A percentile compares a stretch with the other conserved stretches of the same genome.
These are phyloP conservation scores for Bryum argenteum DNA, from an alignment of 225 moss, liverwort and hornwort species.

Conservation along the genomic window DNA sequence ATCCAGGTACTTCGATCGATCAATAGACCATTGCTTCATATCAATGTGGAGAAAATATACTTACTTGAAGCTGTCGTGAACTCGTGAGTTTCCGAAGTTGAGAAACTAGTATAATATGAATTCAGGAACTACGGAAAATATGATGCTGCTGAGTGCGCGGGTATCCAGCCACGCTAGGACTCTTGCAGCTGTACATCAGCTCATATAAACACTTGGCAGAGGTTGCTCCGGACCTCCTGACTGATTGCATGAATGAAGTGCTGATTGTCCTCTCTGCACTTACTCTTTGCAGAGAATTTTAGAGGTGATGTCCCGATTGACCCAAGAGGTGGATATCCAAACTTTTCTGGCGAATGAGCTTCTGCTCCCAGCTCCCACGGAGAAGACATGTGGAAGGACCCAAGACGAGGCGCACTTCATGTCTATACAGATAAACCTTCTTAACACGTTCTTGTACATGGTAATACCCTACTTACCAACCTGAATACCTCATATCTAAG, in stretches of 20 bases:
- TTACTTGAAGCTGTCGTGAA: not conserved
- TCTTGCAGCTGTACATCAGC: too few relatives aligned
- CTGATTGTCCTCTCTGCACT: not conserved
- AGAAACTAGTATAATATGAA: not conserved
- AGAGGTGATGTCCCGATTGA: constrained; percentile 34
- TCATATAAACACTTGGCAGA: not conserved
- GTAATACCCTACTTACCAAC: not conserved
- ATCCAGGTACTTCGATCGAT: constrained; percentile 30
- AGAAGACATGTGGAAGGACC: constrained; percentile 26
- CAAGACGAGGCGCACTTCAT: constrained; percentile 37
- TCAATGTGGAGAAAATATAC: too few relatives aligned
- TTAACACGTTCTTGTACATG: constrained; percentile 55
- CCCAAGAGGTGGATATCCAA: constrained; percentile 43
- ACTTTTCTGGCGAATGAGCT: constrained; percentile 49
- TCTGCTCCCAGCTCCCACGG: constrained; percentile 38
- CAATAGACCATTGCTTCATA: not conserved
- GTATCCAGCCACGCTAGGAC: too few relatives aligned
- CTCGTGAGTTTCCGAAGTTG: not conserved
- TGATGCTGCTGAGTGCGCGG: not conserved
- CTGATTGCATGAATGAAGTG: not conserved
- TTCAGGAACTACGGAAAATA: not conserved
- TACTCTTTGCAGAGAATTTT: constrained; percentile 39
- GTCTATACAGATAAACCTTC: constrained; percentile 44
- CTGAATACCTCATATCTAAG: not conserved
- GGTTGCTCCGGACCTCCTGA: not conserved